Base-by-base conservation (phyloP, 2,329 filamentous ascomycete genomes). In the Dactylellina parvicollis region DNA sequence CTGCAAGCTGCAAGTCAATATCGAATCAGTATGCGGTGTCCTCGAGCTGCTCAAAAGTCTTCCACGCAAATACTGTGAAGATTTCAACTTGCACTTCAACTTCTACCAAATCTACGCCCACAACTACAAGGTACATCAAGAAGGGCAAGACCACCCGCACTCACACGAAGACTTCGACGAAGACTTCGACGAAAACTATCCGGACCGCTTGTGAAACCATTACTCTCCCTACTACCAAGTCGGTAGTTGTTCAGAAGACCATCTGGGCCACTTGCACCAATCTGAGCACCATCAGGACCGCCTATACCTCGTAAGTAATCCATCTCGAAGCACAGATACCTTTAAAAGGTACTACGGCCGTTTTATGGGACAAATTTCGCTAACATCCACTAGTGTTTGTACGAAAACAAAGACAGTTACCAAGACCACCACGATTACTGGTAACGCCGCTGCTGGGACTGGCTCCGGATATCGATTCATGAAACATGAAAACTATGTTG, bases 131-230 rank as follows among this genome's bases (percentile, higher is more conserved):
- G 4, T 56, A 56, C 16, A 18, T 56, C 9, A 56, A 38, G 16
- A 56, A 56, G 16, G 50, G 50, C 8, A 56, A 38, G 32, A n/a
- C 50, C 3, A 56, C 50, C 16, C 10, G 9, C 10, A 56, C 50
- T 8, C 12, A 38, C 1, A n/a, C n/a, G 1, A 56, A 56, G 18
- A 56, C 50, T 22, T 22, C 32, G 7, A 54, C 26, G 14, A 34
- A n/a, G n/a, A n/a, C n/a, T n/a, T n/a, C n/a, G 2, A 56, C 50
- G 3, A 34, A 54, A 14, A 56, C 50, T 24, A 18, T 40, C 16
- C 7, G 4, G 1, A 56, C 50, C 1, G 16, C 50, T 14, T 56
- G 50, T 9, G 34, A 38, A 1, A 56, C 50, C 4, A 18, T 26
- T 24, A 28, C 32, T 12, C 2, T 56, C 5, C 5, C 5, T 4